Conservation (phyloP, 2,329 filamentous ascomycete genomes). For the Pezicula neosporulosa region DNA sequence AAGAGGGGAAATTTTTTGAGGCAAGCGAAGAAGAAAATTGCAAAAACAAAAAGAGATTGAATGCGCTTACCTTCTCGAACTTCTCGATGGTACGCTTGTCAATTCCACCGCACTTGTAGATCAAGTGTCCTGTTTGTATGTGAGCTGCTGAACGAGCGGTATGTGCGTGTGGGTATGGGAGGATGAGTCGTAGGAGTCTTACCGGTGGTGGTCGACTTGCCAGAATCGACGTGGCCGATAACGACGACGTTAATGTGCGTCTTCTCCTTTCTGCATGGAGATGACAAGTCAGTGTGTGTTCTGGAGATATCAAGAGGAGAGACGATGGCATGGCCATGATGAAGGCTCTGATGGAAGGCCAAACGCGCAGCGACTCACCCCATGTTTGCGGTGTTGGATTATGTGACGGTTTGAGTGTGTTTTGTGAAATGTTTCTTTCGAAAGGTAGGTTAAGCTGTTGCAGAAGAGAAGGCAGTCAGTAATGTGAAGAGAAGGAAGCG, state of each 20-base stretch:
- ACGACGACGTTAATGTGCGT: conserved; percentile 97
- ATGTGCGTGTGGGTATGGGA: conserved; percentile 5
- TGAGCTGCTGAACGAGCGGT: conserved; percentile 13
- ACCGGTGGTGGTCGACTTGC: conserved; percentile 96
- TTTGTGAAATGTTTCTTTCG: conserved; percentile 17
- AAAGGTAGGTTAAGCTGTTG: conserved; percentile 20
- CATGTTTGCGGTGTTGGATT: conserved; percentile 29
- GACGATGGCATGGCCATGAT: conserved; percentile 13
- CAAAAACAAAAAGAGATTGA: conserved; percentile 7
- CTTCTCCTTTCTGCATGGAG: conserved; percentile 79
- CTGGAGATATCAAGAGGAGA: conserved; percentile 10
- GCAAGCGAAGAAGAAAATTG: conserved; percentile 6
- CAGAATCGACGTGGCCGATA: conserved; percentile 99
- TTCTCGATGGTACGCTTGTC: conserved; percentile 99
- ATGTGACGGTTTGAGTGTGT: conserved; percentile 19
- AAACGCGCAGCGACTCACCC: conserved; percentile 22
- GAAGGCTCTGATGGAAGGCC: conserved; percentile 8
- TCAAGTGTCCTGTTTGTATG: conserved; percentile 72
- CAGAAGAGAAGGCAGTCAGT: conserved; percentile 12
- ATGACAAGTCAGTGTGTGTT: conserved; percentile 19
- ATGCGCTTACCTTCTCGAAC: conserved; percentile 92
- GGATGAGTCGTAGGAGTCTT: conserved; percentile 43
- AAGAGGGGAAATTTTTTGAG: conserved; percentile 11
- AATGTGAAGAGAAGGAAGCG: conserved; percentile 5
- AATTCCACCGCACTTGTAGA: conserved; percentile 99